Evolutionary conservation across 352 stramenopile genomes (phyloP).

Genomic region (Phytophthora sojae): DNA sequence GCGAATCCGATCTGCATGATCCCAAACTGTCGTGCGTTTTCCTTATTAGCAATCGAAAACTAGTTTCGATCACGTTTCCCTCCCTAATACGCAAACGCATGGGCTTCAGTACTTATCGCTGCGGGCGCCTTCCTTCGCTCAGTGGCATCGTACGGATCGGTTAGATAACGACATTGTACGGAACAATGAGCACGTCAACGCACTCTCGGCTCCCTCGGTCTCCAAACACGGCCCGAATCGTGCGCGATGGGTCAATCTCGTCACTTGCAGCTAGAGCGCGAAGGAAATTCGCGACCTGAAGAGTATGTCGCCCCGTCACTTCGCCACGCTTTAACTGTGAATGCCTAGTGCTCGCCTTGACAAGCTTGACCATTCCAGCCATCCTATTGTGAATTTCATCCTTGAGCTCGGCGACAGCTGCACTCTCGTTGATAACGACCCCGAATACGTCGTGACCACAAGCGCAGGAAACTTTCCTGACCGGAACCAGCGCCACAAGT

Average conservation of each 20-base stretch:
- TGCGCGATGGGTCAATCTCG: neutral
- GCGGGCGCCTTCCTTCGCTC: no score
- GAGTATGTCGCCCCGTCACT: neutral
- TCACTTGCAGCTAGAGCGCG: neutral
- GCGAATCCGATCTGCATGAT: no score
- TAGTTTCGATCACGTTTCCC: no score
- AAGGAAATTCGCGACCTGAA: neutral
- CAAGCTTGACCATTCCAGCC: constrained; percentile 3
- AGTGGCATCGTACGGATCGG: no score
- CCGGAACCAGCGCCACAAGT: neutral
- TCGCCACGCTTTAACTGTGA: neutral
- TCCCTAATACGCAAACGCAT: no score
- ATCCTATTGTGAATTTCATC: constrained; percentile 1
- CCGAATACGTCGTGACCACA: neutral
- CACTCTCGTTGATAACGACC: neutral
- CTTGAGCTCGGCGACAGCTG: constrained; percentile 1
- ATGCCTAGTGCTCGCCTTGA: neutral
- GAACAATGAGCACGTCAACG: neutral
- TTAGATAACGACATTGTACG: neutral
- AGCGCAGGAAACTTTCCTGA: neutral
- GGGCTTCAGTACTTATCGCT: no score
- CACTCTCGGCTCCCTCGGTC: neutral
- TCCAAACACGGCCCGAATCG: neutral
- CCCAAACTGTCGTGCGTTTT: no score
- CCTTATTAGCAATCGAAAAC: no score